Percentiles rank a stretch among this genome's conserved stretches.
Conservation (phyloP, 1,284 basidiomycete species). For the Leccinum griseonigrum region DNA sequence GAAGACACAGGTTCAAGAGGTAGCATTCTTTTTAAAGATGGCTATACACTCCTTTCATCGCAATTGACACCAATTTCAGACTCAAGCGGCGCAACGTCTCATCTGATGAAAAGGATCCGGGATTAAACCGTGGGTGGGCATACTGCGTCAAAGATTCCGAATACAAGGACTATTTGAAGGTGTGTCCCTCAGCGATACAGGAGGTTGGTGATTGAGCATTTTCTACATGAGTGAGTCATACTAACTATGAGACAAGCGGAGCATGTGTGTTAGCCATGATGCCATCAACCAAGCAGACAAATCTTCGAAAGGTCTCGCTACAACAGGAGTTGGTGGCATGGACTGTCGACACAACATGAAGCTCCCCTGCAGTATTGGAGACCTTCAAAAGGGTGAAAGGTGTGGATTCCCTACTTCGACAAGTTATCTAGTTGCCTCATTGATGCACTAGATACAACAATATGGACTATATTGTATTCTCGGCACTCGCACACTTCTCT, state of each 20-base stretch:
- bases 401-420: neutral
- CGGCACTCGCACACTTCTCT: neutral
- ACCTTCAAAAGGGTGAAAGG: neutral
- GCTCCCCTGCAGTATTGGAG: neutral
- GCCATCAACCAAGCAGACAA: neutral
- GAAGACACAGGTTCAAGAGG: neutral
- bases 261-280: neutral
- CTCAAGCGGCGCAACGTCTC: neutral
- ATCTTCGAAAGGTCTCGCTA: neutral
- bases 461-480: neutral
- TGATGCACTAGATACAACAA: neutral
- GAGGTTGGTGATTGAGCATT: neutral
- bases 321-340: neutral
- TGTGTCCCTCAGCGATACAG: no score
- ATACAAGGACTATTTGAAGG: neutral
- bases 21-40: neutral
- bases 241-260: neutral
- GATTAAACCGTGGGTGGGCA: constrained; percentile 21
- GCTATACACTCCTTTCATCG: neutral
- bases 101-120: constrained; percentile 18
- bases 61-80: neutral
- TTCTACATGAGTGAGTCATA: neutral
- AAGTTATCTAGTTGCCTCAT: neutral
- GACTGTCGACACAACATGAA: neutral
- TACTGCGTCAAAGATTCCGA: constrained; percentile 22